Percentiles rank a stretch among this genome's conserved stretches.
These are phyloP conservation scores for Penicillium pulvis DNA, from an alignment of 495 filamentous ascomycete species.

Conservation along the genomic window DNA sequence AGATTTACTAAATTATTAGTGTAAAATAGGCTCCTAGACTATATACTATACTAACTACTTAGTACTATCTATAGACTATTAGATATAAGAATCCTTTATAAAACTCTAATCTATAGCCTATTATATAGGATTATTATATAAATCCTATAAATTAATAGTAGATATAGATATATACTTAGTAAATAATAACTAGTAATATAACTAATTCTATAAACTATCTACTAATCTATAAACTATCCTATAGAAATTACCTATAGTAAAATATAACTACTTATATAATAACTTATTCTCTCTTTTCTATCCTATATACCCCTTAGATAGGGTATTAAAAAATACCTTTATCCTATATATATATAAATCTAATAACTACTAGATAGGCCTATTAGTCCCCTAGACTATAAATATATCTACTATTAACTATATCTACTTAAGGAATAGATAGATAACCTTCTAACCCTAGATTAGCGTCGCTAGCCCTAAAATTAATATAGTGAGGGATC, in stretches of 20 bases:
- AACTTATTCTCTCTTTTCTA: neutral
- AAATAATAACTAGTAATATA: neutral
- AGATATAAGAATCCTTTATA: neutral
- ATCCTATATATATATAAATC: neutral
- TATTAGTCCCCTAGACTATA: neutral
- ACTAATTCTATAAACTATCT: neutral
- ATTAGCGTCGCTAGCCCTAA: no score
- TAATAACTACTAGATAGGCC: neutral
- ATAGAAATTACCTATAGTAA: neutral
- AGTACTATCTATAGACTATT: neutral
- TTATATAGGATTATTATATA: neutral
- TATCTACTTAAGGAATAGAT: neutral
- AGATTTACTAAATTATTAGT: neutral
- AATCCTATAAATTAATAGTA: neutral
- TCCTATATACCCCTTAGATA: neutral
- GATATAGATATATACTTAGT: neutral
- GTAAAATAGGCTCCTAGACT: neutral
- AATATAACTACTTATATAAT: conserved; percentile 1
- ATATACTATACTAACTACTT: neutral
- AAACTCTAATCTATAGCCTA: neutral
- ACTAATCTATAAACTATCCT: neutral
- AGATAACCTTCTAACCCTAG: neutral
- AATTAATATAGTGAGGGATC: no score
- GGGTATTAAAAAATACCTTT: neutral
- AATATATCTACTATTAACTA: neutral